These are phyloP conservation scores for Cymbopogon flexuosus DNA, from an alignment of 202 grass and related monocot genomes.

Conservation along the genomic window DNA sequence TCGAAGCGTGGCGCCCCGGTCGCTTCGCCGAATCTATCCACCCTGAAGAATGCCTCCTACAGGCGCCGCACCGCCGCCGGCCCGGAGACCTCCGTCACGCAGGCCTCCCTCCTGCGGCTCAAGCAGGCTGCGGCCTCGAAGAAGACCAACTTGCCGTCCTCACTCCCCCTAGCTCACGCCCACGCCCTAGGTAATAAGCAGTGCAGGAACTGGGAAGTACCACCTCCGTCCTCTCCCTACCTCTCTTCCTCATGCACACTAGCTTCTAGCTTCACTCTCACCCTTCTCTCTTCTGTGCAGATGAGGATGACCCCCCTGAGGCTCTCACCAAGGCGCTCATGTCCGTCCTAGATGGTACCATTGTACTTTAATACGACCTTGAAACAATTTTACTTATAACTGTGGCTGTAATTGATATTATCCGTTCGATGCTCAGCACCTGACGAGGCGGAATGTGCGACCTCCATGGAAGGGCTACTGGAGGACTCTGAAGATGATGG, in stretches of 20 bases:
- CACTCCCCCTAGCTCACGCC: conserved; percentile 7
- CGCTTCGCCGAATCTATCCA: conserved; percentile 23
- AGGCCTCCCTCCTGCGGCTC: conserved; percentile 40
- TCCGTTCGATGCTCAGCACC: conserved; percentile 22
- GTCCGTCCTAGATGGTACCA: conserved; percentile 40
- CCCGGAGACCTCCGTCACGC: conserved; percentile 22
- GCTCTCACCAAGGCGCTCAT: conserved; percentile 41
- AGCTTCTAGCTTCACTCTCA: background rate
- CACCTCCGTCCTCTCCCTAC: background rate
- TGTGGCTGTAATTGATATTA: background rate
- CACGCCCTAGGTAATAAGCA: conserved; percentile 27
- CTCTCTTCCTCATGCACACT: background rate
- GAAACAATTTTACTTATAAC: background rate
- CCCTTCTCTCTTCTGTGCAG: background rate
- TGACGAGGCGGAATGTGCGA: conserved; percentile 4
- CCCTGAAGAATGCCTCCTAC: conserved; percentile 20
- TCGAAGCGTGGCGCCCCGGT: background rate
- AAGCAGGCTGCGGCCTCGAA: conserved; percentile 41
- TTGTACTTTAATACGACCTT: background rate
- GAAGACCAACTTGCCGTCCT: conserved; percentile 27
- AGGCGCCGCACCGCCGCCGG: background rate
- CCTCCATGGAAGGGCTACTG: background rate
- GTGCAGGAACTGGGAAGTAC: background rate
- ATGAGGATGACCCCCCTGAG: conserved; percentile 9
- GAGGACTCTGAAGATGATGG: conserved; percentile 25